Evolutionary conservation across 176 grass and related monocot species (phyloP).

Genomic region (Paspalum vaginatum): DNA sequence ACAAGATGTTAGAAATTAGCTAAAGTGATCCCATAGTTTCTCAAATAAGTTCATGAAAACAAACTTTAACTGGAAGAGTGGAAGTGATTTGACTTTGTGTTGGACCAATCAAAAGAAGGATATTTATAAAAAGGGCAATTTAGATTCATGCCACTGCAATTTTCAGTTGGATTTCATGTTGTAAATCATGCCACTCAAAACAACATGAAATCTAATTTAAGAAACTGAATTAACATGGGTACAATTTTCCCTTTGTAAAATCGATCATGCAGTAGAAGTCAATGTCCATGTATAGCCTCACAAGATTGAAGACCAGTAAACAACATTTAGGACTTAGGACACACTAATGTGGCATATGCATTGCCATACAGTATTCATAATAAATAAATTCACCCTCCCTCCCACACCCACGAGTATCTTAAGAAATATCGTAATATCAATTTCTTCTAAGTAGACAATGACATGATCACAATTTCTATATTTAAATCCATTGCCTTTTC

Average conservation of each 20-base stretch:
- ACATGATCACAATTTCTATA: background rate
- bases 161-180: too few species aligned
- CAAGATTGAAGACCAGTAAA: background rate
- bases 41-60: too few species aligned
- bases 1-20: background rate
- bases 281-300: background rate
- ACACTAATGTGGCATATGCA: background rate
- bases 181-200: too few species aligned
- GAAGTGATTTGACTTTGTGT: too few species aligned
- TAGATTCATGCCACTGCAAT: too few species aligned
- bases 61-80: too few species aligned
- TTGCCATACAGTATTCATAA: background rate
- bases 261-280: background rate
- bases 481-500: background rate
- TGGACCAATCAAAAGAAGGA: background rate
- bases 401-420: background rate
- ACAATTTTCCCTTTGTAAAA: background rate
- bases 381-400: background rate
- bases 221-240: too few species aligned
- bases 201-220: too few species aligned
- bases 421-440: background rate
- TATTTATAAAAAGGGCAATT: background rate
- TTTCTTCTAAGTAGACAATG: background rate
- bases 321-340: background rate
- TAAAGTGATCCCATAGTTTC: background rate